A percentile compares a stretch with the other conserved stretches of the same genome.
phyloP scores from a whole-genome alignment of 1,284 basidiomycete genomes.

The Ustilago sp. region DNA sequence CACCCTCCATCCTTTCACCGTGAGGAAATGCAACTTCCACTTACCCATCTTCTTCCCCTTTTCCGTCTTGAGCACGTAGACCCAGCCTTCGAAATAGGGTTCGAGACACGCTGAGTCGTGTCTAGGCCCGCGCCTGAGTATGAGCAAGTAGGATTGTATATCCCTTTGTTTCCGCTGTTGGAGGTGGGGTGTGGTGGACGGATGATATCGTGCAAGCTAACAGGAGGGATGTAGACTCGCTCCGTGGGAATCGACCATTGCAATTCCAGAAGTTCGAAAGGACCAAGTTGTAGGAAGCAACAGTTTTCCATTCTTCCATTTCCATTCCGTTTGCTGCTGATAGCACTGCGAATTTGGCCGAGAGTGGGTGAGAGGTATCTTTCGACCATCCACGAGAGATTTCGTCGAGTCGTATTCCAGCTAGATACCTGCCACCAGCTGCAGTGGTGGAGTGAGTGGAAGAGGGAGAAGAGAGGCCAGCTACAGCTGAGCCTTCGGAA shows the following conservation, averaged over 20 bases:
- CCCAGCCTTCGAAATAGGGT: slow-evolving; percentile 59
- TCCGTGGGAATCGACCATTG: slow-evolving; percentile 52
- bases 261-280: slow-evolving; percentile 59
- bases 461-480: background rate
- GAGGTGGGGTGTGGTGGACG: background rate
- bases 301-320: slow-evolving; percentile 59
- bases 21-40: slow-evolving; percentile 61
- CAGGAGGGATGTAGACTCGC: slow-evolving; percentile 43
- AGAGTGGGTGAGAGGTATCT: slow-evolving; percentile 40
- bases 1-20: slow-evolving; percentile 49
- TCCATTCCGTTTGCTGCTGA: slow-evolving; percentile 53
- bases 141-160: slow-evolving; percentile 8
- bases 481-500: slow-evolving; percentile 10
- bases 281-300: slow-evolving; percentile 44
- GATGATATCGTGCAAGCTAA: slow-evolving; percentile 15
- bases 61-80: slow-evolving; percentile 55
- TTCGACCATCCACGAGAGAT: slow-evolving; percentile 34
- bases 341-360: slow-evolving; percentile 42
- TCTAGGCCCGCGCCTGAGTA: slow-evolving; percentile 20
- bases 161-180: background rate
- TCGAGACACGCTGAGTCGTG: slow-evolving; percentile 29
- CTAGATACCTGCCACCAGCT: slow-evolving; percentile 16
- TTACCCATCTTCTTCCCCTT: slow-evolving; percentile 31
- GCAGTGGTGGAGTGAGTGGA: background rate
- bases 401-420: slow-evolving; percentile 45